phyloP scores from a whole-genome alignment of 78 protist species.

The Acrasis kona region DNA sequence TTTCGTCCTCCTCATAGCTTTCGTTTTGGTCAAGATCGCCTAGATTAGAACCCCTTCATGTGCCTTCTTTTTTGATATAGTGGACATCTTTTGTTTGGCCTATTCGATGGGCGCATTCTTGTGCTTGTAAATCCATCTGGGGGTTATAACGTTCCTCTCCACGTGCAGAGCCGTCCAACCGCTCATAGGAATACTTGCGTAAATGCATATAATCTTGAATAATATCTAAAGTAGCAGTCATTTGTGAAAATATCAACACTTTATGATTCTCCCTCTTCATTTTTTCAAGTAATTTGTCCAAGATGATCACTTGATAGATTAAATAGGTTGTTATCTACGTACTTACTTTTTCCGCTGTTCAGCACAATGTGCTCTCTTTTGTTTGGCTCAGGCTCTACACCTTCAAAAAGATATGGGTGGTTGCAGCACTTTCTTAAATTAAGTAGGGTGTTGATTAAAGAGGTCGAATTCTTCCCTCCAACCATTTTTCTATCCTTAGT shows the following conservation, averaged over 20 bases:
- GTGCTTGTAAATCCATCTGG: constrained; percentile 58
- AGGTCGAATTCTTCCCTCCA: neutral
- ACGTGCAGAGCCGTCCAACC: constrained; percentile 19
- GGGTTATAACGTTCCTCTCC: constrained; percentile 46
- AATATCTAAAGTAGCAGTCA: constrained; percentile 81
- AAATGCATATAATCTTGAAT: constrained; percentile 58
- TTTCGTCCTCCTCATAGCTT: constrained; percentile 58
- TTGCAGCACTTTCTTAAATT: constrained; percentile 22
- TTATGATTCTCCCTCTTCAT: constrained; percentile 57
- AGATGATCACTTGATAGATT: constrained; percentile 61
- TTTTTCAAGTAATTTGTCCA: constrained; percentile 81
- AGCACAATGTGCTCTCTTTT: constrained; percentile 20
- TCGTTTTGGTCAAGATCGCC: constrained; percentile 53
- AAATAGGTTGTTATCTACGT: neutral
- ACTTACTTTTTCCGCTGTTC: constrained; percentile 6
- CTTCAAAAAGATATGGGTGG: constrained; percentile 38
- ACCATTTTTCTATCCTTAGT: neutral
- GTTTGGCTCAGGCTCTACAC: constrained; percentile 36
- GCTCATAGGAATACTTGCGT: constrained; percentile 8
- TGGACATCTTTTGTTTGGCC: constrained; percentile 89
- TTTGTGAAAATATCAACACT: constrained; percentile 88
- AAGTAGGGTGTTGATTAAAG: constrained; percentile 12
- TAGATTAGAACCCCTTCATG: constrained; percentile 51
- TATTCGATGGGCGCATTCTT: constrained; percentile 90
- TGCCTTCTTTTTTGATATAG: constrained; percentile 55